Conservation (phyloP, 2,329 filamentous ascomycete species). For the Xylariomycetidae sp. region DNA sequence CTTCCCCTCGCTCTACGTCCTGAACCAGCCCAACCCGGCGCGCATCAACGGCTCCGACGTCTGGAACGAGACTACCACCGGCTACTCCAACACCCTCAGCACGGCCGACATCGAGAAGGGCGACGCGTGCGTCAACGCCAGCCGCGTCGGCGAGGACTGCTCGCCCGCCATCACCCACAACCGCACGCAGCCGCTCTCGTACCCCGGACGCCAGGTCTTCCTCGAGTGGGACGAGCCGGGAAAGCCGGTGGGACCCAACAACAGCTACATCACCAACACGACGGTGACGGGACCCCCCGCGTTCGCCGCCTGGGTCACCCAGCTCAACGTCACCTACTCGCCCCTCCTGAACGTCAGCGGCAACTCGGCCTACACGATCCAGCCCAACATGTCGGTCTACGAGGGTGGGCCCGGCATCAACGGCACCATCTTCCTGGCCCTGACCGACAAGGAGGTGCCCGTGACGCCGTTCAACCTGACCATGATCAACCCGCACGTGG, state of each 20-base stretch:
- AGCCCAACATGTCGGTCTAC: constrained; percentile 67
- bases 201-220: constrained; percentile 67
- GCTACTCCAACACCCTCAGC: constrained; percentile 51
- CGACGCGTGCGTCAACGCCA: constrained; percentile 55
- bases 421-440: constrained; percentile 71
- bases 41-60: constrained; percentile 59
- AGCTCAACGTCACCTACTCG: constrained; percentile 71
- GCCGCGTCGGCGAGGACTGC: constrained; percentile 52
- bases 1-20: constrained; percentile 66
- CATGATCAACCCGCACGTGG: constrained; percentile 71
- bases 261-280: constrained; percentile 68
- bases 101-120: constrained; percentile 37
- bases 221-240: constrained; percentile 71
- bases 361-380: constrained; percentile 61
- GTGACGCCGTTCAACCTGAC: constrained; percentile 74
- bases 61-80: constrained; percentile 60
- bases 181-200: constrained; percentile 65
- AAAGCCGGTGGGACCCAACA: constrained; percentile 69
- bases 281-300: constrained; percentile 54
- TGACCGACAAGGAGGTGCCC: constrained; percentile 64
- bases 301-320: constrained; percentile 72
- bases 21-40: constrained; percentile 73
- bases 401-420: constrained; percentile 66
- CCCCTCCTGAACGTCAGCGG: constrained; percentile 50
- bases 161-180: constrained; percentile 63